Evolutionary conservation across 805 yeast genomes (phyloP).

Genomic region (Lipomyces spencermartinsiae): DNA sequence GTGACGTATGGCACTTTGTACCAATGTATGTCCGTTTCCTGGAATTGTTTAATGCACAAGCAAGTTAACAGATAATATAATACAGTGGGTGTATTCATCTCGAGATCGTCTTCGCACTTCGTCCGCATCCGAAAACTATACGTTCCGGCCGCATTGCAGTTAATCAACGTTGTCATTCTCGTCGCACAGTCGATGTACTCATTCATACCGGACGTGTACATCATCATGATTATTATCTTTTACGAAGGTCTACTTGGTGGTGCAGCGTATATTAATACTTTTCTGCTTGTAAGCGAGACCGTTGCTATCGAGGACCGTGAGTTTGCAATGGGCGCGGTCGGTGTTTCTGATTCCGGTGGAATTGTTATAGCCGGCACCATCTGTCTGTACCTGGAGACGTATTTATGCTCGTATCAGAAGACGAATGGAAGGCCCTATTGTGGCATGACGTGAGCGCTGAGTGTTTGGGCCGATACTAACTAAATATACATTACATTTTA

Average conservation of each 20-base stretch:
- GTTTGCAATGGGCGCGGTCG: conserved; percentile 82
- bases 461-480: neutral
- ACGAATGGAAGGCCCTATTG: conserved; percentile 83
- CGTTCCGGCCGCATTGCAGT: conserved; percentile 69
- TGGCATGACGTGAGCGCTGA: conserved; percentile 46
- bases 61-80: conserved; percentile 3
- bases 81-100: conserved; percentile 80
- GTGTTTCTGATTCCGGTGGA: conserved; percentile 85
- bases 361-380: conserved; percentile 79
- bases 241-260: conserved; percentile 94
- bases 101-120: conserved; percentile 79
- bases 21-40: conserved; percentile 53
- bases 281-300: conserved; percentile 72
- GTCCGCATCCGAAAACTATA: conserved; percentile 65
- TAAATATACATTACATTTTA: neutral
- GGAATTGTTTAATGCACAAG: neutral
- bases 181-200: conserved; percentile 68
- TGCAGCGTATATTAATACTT: conserved; percentile 86
- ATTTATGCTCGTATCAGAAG: conserved; percentile 74
- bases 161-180: conserved; percentile 63
- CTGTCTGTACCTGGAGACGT: conserved; percentile 75
- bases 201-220: conserved; percentile 64
- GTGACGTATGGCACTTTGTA: conserved; percentile 90
- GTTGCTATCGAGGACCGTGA: conserved; percentile 62
- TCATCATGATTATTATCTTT: conserved; percentile 66